Evolutionary conservation across 805 yeast species (phyloP).

Genomic region (Saturnispora sanitii): DNA sequence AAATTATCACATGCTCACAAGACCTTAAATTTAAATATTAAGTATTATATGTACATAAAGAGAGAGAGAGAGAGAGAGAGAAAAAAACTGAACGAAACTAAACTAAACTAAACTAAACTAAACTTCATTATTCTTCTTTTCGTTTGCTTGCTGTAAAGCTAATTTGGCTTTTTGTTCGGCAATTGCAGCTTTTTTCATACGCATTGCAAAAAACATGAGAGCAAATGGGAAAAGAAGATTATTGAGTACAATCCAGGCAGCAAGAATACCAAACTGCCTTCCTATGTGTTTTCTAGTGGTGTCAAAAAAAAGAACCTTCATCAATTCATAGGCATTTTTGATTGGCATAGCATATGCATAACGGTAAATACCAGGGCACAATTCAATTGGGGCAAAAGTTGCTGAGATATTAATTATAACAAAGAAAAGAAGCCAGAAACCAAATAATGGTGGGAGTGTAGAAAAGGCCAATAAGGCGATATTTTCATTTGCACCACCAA

Average conservation of each 20-base stretch:
- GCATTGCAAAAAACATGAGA: constrained; percentile 21
- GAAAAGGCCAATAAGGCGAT: constrained; percentile 43
- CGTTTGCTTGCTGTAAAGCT: background rate
- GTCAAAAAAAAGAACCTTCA: constrained; percentile 48
- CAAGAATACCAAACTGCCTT: constrained; percentile 16
- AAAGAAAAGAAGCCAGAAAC: constrained; percentile 65
- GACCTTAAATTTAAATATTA: no score
- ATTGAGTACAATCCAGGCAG: constrained; percentile 17
- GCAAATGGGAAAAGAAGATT: constrained; percentile 33
- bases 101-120: background rate
- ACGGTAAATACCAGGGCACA: constrained; percentile 46
- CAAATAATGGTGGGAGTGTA: constrained; percentile 51
- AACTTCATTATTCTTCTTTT: background rate
- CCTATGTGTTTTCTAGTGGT: constrained; percentile 40
- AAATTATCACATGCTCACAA: no score
- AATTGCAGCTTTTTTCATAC: constrained; percentile 11
- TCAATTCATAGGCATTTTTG: constrained; percentile 52
- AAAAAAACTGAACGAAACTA: no score
- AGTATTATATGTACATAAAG: background rate
- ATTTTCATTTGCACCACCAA: constrained; percentile 68
- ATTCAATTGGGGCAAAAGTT: constrained; percentile 54
- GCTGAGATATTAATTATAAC: constrained; percentile 62
- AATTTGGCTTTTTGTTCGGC: constrained; percentile 8
- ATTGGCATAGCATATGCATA: constrained; percentile 65
- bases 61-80: background rate